Evolutionary conservation across 2,329 filamentous ascomycete species (phyloP).

Genomic region (Aureobasidium sp.): DNA sequence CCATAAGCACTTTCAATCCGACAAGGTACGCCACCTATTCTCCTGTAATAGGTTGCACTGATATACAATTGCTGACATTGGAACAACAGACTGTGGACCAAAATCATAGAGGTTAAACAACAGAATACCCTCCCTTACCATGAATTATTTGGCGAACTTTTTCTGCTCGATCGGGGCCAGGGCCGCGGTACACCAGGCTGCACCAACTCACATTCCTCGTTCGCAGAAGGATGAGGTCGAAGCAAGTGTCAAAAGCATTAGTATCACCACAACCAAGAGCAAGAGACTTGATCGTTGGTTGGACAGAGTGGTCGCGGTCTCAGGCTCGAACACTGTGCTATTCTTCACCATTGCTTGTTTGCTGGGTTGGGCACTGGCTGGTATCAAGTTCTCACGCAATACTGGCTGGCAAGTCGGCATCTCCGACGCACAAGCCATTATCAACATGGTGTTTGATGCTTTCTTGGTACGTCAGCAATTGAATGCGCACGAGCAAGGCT

Average conservation of each 20-base stretch:
- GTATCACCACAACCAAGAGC: background rate
- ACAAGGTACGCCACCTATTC: background rate
- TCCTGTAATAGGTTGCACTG: background rate
- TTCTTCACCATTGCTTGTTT: background rate
- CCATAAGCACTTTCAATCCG: background rate
- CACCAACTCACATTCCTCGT: background rate
- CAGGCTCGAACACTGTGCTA: background rate
- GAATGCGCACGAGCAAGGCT: background rate
- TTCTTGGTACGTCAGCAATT: background rate
- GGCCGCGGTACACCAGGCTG: background rate
- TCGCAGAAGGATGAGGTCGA: background rate
- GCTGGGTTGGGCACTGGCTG: background rate
- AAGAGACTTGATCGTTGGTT: background rate
- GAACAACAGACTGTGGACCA: background rate
- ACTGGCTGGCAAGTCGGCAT: background rate
- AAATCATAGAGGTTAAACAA: no score
- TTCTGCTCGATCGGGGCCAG: background rate
- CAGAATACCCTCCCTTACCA: background rate
- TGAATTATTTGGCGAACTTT: background rate
- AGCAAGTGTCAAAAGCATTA: background rate
- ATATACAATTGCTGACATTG: background rate
- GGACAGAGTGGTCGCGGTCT: background rate
- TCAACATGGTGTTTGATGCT: conserved; percentile 2
- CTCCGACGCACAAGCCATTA: background rate
- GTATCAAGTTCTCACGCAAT: background rate